Conservation (phyloP, 169 alveolate genomes). For the Babesia gibsoni region DNA sequence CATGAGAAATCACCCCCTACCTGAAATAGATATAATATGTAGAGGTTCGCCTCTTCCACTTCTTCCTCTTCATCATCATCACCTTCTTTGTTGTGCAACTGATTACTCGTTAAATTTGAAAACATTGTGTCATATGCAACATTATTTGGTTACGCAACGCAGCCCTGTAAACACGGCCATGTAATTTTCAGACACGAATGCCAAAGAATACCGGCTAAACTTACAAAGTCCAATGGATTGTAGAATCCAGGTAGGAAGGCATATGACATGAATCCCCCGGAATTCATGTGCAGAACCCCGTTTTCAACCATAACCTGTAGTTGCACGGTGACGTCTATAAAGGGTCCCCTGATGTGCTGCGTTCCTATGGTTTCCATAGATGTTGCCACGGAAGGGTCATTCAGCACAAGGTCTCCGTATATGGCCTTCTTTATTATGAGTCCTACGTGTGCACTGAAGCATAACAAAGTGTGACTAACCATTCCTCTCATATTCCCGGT, state of each 20-base stretch:
- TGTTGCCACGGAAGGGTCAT: slow-evolving; percentile 33
- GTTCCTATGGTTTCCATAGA: slow-evolving; percentile 42
- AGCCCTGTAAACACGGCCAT: too few species aligned
- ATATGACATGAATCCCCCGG: slow-evolving; percentile 38
- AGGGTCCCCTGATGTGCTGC: slow-evolving; percentile 49
- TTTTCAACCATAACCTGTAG: slow-evolving; percentile 51
- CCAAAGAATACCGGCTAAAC: not conserved
- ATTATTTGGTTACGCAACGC: too few species aligned
- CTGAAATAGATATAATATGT: slow-evolving; percentile 50
- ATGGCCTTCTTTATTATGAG: slow-evolving; percentile 60
- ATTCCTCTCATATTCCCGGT: slow-evolving; percentile 12
- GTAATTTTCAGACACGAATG: too few species aligned
- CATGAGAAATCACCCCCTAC: too few species aligned
- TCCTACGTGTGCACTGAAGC: slow-evolving; percentile 9
- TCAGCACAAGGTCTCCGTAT: slow-evolving; percentile 53
- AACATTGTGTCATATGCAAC: too few species aligned
- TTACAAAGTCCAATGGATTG: slow-evolving; percentile 55
- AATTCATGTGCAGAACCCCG: slow-evolving; percentile 46
- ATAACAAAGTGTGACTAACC: slow-evolving; percentile 4
- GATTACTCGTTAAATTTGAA: too few species aligned
- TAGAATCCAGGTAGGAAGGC: slow-evolving; percentile 64
- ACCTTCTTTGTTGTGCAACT: too few species aligned
- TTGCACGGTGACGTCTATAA: slow-evolving; percentile 61
- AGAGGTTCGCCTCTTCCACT: slow-evolving; percentile 48
- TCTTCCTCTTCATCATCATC: not conserved